phyloP scores from a whole-genome alignment of 1,284 basidiomycete genomes.

The Moesziomyces parantarcticus region DNA sequence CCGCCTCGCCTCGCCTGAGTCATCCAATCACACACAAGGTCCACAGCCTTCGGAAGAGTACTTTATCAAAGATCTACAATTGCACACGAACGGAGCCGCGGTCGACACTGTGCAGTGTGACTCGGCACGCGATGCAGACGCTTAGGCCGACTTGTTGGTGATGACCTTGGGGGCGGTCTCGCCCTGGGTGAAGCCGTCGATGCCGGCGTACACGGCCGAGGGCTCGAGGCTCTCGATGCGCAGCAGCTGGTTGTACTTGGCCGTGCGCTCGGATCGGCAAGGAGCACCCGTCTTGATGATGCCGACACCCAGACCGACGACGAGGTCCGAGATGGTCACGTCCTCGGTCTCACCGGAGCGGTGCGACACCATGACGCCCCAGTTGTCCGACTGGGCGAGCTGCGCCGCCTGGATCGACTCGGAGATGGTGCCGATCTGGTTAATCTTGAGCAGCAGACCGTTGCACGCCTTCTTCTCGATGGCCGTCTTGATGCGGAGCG shows the following conservation, averaged over 20 bases:
- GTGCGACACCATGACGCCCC: slow-evolving; percentile 99
- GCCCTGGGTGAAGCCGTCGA: slow-evolving; percentile 64
- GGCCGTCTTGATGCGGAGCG: slow-evolving; percentile 95
- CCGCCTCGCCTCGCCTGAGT: too few species aligned
- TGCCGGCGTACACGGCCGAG: slow-evolving; percentile 61
- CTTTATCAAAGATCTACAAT: slow-evolving; percentile 2
- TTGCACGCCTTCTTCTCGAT: slow-evolving; percentile 99
- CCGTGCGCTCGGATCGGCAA: slow-evolving; percentile 85
- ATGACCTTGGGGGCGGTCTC: slow-evolving; percentile 60
- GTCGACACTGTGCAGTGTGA: too few species aligned
- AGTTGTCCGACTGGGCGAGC: slow-evolving; percentile 93
- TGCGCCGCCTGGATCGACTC: slow-evolving; percentile 98
- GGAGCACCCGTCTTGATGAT: slow-evolving; percentile 99
- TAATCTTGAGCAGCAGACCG: slow-evolving; percentile 93
- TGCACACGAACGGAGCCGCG: too few species aligned
- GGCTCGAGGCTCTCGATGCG: slow-evolving; percentile 63
- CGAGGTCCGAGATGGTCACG: slow-evolving; percentile 90
- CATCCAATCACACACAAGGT: too few species aligned
- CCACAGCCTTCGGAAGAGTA: not conserved
- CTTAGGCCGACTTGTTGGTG: slow-evolving; percentile 50
- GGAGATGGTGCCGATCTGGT: slow-evolving; percentile 97
- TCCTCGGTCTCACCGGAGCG: slow-evolving; percentile 83
- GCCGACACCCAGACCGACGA: slow-evolving; percentile 90
- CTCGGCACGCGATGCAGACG: too few species aligned
- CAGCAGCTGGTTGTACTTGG: slow-evolving; percentile 74